Evolutionary conservation across 495 filamentous ascomycete species (phyloP).

Genomic region (Tuber melanosporum): DNA sequence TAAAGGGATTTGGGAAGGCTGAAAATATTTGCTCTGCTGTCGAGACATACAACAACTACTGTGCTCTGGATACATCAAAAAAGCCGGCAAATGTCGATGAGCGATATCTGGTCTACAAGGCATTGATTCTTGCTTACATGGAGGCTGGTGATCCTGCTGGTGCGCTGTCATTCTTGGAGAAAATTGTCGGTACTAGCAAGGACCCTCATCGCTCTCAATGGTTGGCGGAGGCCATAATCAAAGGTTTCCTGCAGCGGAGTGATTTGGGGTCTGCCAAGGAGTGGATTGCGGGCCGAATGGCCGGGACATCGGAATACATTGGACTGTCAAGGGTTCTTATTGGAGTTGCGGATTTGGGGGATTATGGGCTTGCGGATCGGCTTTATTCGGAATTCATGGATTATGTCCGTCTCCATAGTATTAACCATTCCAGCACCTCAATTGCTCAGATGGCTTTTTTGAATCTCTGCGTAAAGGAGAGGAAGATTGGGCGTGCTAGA

Average conservation of each 20-base stretch:
- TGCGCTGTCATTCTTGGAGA: conserved; percentile 73
- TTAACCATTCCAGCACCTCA: conserved; percentile 50
- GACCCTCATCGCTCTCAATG: conserved; percentile 49
- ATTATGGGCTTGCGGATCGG: conserved; percentile 55
- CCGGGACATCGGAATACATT: conserved; percentile 16
- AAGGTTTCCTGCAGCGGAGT: conserved; percentile 60
- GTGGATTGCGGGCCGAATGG: conserved; percentile 31
- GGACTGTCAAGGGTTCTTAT: conserved; percentile 39
- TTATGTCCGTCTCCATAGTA: conserved; percentile 56
- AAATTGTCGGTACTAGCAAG: conserved; percentile 60
- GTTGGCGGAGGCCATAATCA: conserved; percentile 64
- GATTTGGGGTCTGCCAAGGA: conserved; percentile 30
- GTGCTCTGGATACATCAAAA: conserved; percentile 61
- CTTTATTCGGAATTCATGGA: conserved; percentile 45
- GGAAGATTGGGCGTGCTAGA: conserved; percentile 66
- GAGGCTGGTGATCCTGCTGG: conserved; percentile 68
- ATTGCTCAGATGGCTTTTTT: conserved; percentile 72
- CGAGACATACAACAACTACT: conserved; percentile 76
- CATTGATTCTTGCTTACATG: conserved; percentile 79
- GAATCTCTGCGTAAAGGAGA: conserved; percentile 73
- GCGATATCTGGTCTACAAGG: conserved; percentile 78
- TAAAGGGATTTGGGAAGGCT: conserved; percentile 73
- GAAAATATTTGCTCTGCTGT: conserved; percentile 83
- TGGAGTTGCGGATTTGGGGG: conserved; percentile 72
- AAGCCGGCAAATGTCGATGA: conserved; percentile 63